A percentile compares a stretch with the other conserved stretches of the same genome.
These are phyloP conservation scores for Neospora caninum DNA, from an alignment of 169 alveolate species.

Conservation along the genomic window DNA sequence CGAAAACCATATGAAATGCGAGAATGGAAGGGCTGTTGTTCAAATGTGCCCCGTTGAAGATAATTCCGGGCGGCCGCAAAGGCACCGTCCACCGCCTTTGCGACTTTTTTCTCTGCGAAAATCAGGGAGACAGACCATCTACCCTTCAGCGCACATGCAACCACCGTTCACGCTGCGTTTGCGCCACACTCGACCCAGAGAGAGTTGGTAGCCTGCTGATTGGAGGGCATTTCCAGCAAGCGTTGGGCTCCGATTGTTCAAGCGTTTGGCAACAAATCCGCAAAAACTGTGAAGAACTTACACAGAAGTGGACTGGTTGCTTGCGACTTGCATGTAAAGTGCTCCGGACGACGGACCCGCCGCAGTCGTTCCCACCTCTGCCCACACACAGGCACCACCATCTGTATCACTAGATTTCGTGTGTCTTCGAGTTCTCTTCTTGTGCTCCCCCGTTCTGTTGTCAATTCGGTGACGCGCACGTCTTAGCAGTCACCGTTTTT, in stretches of 20 bases:
- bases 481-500: background rate
- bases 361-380: background rate
- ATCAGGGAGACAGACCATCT: background rate
- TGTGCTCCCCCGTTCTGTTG: background rate
- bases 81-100: background rate
- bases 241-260: too few relatives aligned
- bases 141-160: background rate
- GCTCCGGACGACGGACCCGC: background rate
- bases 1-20: too few relatives aligned
- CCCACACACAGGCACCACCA: constrained; percentile 5
- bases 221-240: too few relatives aligned
- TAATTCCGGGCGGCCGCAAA: too few relatives aligned
- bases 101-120: background rate
- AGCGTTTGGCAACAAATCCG: background rate
- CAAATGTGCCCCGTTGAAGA: too few relatives aligned
- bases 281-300: background rate
- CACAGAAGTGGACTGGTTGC: background rate
- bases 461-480: background rate
- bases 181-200: too few relatives aligned
- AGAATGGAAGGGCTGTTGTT: too few relatives aligned
- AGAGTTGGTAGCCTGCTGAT: too few relatives aligned
- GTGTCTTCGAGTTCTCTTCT: background rate
- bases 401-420: background rate
- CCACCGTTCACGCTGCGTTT: background rate
- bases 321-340: background rate